Percentiles rank a stretch among this genome's conserved stretches.
Evolutionary conservation across 1,284 basidiomycete species (phyloP).

Genomic region (Ustilago loliicola): DNA sequence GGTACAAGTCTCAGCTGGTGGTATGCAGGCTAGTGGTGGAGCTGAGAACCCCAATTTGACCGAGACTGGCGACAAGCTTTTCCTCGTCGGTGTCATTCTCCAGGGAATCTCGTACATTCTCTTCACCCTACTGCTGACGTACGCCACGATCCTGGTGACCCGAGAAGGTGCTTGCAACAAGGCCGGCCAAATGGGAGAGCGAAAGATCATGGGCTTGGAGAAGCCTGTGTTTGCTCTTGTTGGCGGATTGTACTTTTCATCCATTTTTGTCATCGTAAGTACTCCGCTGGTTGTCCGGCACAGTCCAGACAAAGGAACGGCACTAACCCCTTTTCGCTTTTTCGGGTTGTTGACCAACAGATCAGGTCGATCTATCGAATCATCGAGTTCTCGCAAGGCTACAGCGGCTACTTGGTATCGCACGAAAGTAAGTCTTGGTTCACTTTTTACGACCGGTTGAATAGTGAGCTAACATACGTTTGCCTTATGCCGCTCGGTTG

Average conservation of each 20-base stretch:
- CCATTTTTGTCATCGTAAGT: constrained; percentile 43
- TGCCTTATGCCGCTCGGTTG: background rate
- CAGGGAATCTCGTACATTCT: constrained; percentile 56
- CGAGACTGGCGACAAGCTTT: constrained; percentile 50
- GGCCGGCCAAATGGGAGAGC: background rate
- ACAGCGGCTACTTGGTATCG: constrained; percentile 47
- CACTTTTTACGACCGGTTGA: background rate
- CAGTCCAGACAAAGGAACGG: background rate
- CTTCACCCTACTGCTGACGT: constrained; percentile 46
- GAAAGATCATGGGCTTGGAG: constrained; percentile 30
- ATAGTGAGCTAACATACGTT: background rate
- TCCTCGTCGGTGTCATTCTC: constrained; percentile 51
- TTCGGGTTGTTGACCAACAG: constrained; percentile 4
- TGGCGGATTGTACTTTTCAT: constrained; percentile 34
- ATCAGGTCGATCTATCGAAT: constrained; percentile 57
- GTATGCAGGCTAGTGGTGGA: constrained; percentile 43
- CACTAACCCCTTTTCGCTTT: background rate
- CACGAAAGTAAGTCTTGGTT: constrained; percentile 42
- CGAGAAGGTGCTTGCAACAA: constrained; percentile 18
- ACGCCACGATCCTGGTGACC: constrained; percentile 30
- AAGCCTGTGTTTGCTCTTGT: constrained; percentile 31
- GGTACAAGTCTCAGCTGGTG: constrained; percentile 55
- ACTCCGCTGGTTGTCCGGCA: background rate
- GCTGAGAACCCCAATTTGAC: constrained; percentile 24
- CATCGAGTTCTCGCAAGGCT: constrained; percentile 56